These are phyloP conservation scores for Aspergillus asperescens DNA, from an alignment of 495 filamentous ascomycete genomes.

Conservation along the genomic window DNA sequence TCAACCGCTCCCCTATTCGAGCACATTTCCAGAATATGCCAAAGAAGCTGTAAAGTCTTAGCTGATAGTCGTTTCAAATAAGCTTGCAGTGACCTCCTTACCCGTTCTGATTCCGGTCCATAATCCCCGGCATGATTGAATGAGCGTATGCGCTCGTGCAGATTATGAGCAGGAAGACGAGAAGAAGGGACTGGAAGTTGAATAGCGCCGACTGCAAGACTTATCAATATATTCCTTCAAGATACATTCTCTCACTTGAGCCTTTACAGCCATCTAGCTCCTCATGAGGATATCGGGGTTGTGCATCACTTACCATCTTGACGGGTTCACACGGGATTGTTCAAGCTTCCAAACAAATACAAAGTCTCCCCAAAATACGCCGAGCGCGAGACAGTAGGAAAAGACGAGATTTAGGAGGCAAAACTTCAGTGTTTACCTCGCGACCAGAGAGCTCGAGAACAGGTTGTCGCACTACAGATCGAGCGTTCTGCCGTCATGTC, in stretches of 20 bases:
- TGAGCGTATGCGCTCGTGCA: constrained; percentile 94
- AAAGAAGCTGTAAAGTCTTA: constrained; percentile 52
- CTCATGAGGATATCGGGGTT: neutral
- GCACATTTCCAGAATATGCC: constrained; percentile 98
- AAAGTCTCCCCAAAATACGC: neutral
- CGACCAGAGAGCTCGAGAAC: neutral
- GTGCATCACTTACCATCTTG: constrained; percentile 22
- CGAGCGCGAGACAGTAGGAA: neutral
- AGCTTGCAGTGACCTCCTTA: constrained; percentile 33
- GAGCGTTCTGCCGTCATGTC: constrained; percentile 20
- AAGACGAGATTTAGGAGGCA: neutral
- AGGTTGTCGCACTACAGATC: neutral
- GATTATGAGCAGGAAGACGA: constrained; percentile 90
- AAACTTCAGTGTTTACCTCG: neutral
- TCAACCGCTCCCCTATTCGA: constrained; percentile 85
- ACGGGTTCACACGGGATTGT: neutral
- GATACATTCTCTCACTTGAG: neutral
- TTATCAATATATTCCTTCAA: constrained; percentile 9
- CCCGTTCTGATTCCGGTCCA: constrained; percentile 91
- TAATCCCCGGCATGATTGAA: constrained; percentile 80
- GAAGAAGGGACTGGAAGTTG: constrained; percentile 91
- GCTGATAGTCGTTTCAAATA: neutral
- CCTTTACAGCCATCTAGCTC: neutral
- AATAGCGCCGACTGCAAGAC: constrained; percentile 80
- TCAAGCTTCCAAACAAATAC: neutral